These are phyloP conservation scores for Aegilops umbellulata DNA, from an alignment of 176 grass and related monocot genomes.

Conservation along the genomic window DNA sequence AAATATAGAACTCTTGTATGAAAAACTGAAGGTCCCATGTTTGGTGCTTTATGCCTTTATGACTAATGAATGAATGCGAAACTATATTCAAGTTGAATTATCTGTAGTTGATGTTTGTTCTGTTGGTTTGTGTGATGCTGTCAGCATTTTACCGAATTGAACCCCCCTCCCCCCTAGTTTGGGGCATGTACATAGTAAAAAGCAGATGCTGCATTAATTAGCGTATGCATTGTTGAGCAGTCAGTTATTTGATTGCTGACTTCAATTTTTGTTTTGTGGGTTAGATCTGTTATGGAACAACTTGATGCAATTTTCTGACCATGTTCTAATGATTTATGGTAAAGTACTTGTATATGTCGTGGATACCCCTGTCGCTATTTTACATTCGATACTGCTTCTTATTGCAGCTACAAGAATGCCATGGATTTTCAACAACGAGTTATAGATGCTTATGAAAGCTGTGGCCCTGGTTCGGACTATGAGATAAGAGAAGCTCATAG, in stretches of 20 bases:
- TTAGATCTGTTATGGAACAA: neutral
- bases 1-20: neutral
- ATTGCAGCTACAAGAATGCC: constrained; percentile 51
- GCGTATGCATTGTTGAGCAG: neutral
- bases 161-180: neutral
- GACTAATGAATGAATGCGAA: neutral
- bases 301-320: neutral
- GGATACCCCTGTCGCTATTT: neutral
- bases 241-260: neutral
- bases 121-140: constrained; percentile 7
- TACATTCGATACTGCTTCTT: constrained; percentile 2
- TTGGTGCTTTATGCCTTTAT: neutral
- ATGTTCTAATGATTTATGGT: constrained; percentile 11
- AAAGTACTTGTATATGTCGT: neutral
- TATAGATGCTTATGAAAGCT: constrained; percentile 42
- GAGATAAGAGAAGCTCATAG: constrained; percentile 49
- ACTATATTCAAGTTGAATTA: neutral
- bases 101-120: neutral
- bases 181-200: neutral
- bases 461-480: constrained; percentile 1
- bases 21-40: neutral
- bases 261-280: neutral
- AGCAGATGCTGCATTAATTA: neutral
- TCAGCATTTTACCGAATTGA: neutral
- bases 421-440: constrained; percentile 57